Evolutionary conservation across 441 rosid genomes (phyloP), one percentile per base, ranked within the genome.

Genomic region (Erodium texanum): DNA sequence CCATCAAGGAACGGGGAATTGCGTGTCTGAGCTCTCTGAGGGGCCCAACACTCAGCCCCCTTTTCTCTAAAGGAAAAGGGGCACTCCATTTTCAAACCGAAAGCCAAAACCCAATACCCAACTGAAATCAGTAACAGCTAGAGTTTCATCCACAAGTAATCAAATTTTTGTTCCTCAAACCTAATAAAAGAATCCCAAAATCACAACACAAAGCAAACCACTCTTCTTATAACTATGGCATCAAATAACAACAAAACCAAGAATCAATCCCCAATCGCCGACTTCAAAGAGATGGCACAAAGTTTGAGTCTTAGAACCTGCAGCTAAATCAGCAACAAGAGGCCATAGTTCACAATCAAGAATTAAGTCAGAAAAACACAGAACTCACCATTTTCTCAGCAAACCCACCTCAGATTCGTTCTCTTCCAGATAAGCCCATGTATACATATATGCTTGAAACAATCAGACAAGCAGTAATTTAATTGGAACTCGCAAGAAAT

Each of bases 1-100:
- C 50, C 66, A 62, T 75, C 87, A 0, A 66, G 36, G 9, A 69
- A 43, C 38, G 70, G 66, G 66, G 70, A 67, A 70, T 69, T 62
- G 73, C 87, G 95, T 65, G 66, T 70, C 68, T 78, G 92, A 63
- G 82, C 70, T 67, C 73, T 70, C 7, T 77, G 79, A 32, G 84
- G 65, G 75, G 73, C 71, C 83, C 82, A 80, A 70, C 66, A 81
- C 74, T 75, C 72, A 14, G 72, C 69, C 41, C 81, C 88, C 76
- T 84, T 83, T 68, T 79, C 90, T 75, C 80, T 85, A 3, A 84
- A 68, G 15, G 89, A 74, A 78, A 73, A 83, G 64, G 75, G 71
- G 72, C 76, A 67, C 22, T 93, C 93, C 97, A 92, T 87, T 71
- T 61, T 59, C 23, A 45, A 62, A 41, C 19, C 50, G n/a, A 23